Percentiles rank a stretch among this genome's conserved stretches.
Evolutionary conservation across 805 yeast genomes (phyloP).

Genomic region (Metschnikowia sp.): DNA sequence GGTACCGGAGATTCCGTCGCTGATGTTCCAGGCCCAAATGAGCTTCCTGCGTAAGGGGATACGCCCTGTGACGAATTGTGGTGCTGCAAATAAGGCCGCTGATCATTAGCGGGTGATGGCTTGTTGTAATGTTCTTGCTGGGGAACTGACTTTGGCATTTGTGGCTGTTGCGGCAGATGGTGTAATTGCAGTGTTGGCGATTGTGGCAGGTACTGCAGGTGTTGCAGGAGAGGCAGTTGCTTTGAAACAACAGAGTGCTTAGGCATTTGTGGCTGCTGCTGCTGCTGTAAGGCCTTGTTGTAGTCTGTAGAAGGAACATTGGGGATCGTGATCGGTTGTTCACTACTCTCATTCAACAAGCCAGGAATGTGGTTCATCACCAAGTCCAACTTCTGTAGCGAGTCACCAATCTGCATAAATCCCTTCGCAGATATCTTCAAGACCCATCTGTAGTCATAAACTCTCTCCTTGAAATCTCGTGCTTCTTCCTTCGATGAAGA

Average conservation of each 20-base stretch:
- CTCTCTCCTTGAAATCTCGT: slow-evolving; percentile 58
- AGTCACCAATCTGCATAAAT: slow-evolving; percentile 74
- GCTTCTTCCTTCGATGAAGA: slow-evolving; percentile 60
- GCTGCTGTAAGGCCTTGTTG: slow-evolving; percentile 10
- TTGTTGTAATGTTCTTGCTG: slow-evolving; percentile 4
- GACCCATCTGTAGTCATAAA: slow-evolving; percentile 74
- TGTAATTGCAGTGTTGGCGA: slow-evolving; percentile 7
- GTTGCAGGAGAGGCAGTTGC: slow-evolving; percentile 11
- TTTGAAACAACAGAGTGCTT: slow-evolving; percentile 3
- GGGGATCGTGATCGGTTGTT: slow-evolving; percentile 36
- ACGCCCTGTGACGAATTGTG: slow-evolving; percentile 5
- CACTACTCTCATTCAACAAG: slow-evolving; percentile 39
- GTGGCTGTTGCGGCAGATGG: slow-evolving; percentile 3
- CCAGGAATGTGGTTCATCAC: slow-evolving; percentile 77
- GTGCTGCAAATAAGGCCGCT: slow-evolving; percentile 6
- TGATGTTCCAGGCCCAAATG: background rate
- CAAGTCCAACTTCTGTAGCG: slow-evolving; percentile 67
- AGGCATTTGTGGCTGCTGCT: slow-evolving; percentile 7
- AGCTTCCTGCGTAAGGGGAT: slow-evolving; percentile 2
- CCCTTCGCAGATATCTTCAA: slow-evolving; percentile 71
- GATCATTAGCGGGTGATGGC: slow-evolving; percentile 4
- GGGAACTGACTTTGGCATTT: background rate
- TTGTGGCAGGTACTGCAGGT: slow-evolving; percentile 17
- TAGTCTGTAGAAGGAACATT: slow-evolving; percentile 28
- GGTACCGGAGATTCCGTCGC: background rate